Evolutionary conservation across 2,329 filamentous ascomycete species (phyloP).

Genomic region (Diaporthe sp.): DNA sequence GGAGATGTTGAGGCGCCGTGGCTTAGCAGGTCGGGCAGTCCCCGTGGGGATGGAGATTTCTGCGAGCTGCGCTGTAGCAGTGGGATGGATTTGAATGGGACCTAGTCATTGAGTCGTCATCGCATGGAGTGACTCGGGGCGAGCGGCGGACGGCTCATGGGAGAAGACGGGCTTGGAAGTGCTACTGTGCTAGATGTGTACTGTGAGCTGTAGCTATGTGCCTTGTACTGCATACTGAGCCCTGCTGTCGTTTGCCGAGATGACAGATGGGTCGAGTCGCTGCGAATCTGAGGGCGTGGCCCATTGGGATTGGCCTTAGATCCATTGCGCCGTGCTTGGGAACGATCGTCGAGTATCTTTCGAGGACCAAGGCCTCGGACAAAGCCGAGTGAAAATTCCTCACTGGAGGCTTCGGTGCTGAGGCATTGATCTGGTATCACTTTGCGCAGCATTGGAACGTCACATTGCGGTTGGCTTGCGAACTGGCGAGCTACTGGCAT

Average conservation of each 20-base stretch:
- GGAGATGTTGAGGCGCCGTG: constrained; percentile 4
- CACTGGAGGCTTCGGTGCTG: neutral
- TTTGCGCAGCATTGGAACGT: constrained; percentile 12
- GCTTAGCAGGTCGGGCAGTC: constrained; percentile 18
- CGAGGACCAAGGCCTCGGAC: constrained; percentile 6
- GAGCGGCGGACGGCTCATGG: neutral
- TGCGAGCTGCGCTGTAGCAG: neutral
- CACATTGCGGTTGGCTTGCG: constrained; percentile 3
- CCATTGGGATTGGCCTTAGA: constrained; percentile 20
- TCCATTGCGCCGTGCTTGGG: constrained; percentile 17
- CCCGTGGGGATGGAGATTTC: constrained; percentile 2
- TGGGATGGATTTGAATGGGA: neutral
- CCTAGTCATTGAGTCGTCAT: neutral
- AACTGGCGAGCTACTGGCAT: constrained; percentile 2
- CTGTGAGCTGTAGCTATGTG: neutral
- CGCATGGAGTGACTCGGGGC: neutral
- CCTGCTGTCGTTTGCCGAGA: constrained; percentile 1
- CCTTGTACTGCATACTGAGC: neutral
- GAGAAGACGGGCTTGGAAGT: neutral
- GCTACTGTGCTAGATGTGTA: neutral
- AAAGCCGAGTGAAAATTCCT: constrained; percentile 7
- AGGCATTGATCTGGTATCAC: neutral
- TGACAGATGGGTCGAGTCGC: constrained; percentile 26
- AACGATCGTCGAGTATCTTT: neutral
- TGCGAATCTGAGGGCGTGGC: constrained; percentile 14